Evolutionary conservation across 164 flowering plant genomes (phyloP).

Genomic region (Stephania japonica): DNA sequence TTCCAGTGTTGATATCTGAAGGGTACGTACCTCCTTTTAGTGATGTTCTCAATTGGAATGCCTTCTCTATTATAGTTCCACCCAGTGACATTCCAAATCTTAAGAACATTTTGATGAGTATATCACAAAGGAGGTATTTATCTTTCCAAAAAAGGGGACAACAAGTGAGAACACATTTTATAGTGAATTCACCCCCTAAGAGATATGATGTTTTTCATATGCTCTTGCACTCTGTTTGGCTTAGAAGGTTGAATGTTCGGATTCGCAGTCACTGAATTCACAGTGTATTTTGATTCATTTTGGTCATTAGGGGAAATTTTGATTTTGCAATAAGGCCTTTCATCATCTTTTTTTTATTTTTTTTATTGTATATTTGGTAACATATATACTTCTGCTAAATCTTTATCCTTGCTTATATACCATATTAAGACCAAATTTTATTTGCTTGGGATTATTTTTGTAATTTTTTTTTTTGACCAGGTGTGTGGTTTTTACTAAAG

Average conservation of each 20-base stretch:
- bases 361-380: too few species aligned
- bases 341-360: too few species aligned
- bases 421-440: neutral
- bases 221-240: slow-evolving; percentile 11
- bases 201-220: slow-evolving; percentile 9
- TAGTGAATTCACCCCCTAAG: neutral
- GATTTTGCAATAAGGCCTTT: neutral
- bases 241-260: slow-evolving; percentile 7
- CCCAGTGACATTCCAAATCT: slow-evolving; percentile 8
- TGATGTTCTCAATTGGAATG: slow-evolving; percentile 9
- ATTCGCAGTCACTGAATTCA: neutral
- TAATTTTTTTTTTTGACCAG: too few species aligned
- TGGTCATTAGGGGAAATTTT: neutral
- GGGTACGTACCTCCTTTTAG: slow-evolving; percentile 4
- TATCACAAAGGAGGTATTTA: neutral
- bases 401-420: too few species aligned
- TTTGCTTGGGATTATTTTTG: neutral
- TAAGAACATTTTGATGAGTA: slow-evolving; percentile 6
- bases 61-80: slow-evolving; percentile 3
- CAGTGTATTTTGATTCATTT: too few species aligned
- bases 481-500: too few species aligned
- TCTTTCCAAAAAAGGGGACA: slow-evolving; percentile 2
- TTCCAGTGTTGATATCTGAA: slow-evolving; percentile 2
- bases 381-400: too few species aligned
- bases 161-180: slow-evolving; percentile 3